A percentile compares a stretch with the other conserved stretches of the same genome.
Conservation (phyloP, 2,329 filamentous ascomycete species). For the Elsinoe fawcettii region DNA sequence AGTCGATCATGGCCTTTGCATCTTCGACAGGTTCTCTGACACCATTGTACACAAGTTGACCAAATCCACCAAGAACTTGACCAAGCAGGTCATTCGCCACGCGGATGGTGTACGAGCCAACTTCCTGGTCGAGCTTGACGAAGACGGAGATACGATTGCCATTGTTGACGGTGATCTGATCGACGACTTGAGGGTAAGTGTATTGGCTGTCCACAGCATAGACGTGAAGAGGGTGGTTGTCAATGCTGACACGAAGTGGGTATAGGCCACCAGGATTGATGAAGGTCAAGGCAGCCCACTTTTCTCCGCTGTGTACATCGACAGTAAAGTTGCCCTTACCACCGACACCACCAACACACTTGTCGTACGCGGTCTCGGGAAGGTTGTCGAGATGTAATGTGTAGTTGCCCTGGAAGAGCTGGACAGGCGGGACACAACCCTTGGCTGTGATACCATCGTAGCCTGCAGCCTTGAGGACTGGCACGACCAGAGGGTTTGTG, state of each 20-base stretch:
- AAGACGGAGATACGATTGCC: constrained; percentile 49
- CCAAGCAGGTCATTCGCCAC: constrained; percentile 42
- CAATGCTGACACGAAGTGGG: constrained; percentile 12
- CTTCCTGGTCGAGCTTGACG: constrained; percentile 37
- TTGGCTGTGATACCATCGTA: constrained; percentile 25
- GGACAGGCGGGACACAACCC: constrained; percentile 31
- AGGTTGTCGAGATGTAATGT: constrained; percentile 25
- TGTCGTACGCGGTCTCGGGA: constrained; percentile 26
- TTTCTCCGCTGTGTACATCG: constrained; percentile 22
- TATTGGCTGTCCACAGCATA: constrained; percentile 38
- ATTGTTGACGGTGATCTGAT: constrained; percentile 43
- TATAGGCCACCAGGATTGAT: constrained; percentile 15
- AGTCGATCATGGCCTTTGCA: constrained; percentile 40
- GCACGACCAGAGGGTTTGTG: constrained; percentile 27
- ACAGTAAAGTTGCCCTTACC: constrained; percentile 39
- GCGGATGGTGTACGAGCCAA: constrained; percentile 41
- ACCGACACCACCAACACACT: constrained; percentile 43
- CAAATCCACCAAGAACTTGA: constrained; percentile 50
- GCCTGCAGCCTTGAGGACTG: constrained; percentile 23
- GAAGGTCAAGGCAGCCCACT: constrained; percentile 9
- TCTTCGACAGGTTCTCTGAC: constrained; percentile 17
- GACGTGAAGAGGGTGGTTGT: constrained; percentile 11
- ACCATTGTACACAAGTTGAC: constrained; percentile 39
- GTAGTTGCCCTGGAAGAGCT: constrained; percentile 33
- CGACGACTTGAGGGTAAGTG: constrained; percentile 45